Evolutionary conservation across 176 grass and related monocot species (phyloP).

Genomic region (Neostapfia colusana): DNA sequence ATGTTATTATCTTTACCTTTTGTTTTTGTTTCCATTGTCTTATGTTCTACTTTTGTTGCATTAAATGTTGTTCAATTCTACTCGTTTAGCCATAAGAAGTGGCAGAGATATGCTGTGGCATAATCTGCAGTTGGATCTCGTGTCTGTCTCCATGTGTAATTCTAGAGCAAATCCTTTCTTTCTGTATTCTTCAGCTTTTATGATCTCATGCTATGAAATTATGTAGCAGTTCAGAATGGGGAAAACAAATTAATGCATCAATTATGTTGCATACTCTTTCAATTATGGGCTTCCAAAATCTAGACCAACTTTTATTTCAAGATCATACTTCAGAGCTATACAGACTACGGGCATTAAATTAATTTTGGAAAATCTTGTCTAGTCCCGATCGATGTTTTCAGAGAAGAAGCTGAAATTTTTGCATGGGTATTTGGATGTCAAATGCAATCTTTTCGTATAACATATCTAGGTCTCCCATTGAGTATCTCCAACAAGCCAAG

Average conservation of each 20-base stretch:
- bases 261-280: too few species aligned
- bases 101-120: constrained; percentile 41
- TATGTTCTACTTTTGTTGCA: constrained; percentile 38
- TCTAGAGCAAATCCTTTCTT: constrained; percentile 10
- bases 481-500: too few species aligned
- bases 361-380: too few species aligned
- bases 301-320: too few species aligned
- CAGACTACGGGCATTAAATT: too few species aligned
- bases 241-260: not conserved
- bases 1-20: constrained; percentile 11
- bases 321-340: too few species aligned
- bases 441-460: too few species aligned
- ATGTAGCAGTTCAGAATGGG: not conserved
- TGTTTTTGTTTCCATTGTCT: not conserved
- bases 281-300: not conserved
- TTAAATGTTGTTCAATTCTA: constrained; percentile 47
- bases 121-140: constrained; percentile 21
- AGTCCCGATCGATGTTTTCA: too few species aligned
- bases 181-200: constrained; percentile 10
- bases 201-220: not conserved
- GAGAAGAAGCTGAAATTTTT: too few species aligned
- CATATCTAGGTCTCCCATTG: too few species aligned
- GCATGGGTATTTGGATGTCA: too few species aligned
- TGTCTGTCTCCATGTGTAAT: constrained; percentile 9
- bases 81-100: constrained; percentile 53